Conservation (phyloP, 345 rosid genomes). For the Adansonia digitata region DNA sequence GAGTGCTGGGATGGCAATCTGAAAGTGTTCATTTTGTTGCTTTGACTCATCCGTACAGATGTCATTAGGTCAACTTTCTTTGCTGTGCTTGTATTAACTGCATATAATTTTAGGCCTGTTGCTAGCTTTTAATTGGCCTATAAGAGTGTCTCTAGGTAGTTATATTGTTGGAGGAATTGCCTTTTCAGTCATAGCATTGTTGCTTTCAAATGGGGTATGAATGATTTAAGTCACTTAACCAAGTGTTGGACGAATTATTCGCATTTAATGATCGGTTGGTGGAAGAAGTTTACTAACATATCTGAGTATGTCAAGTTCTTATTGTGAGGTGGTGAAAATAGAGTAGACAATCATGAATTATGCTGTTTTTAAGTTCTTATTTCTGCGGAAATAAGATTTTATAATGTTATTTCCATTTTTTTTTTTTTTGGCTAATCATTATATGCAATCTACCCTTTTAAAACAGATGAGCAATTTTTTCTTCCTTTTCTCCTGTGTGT, state of each 20-base stretch:
- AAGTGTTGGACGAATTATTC: not conserved
- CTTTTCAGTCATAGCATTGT: not conserved
- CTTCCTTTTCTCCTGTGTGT: not conserved
- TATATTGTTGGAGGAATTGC: not conserved
- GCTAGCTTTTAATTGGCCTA: not conserved
- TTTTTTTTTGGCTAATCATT: not conserved
- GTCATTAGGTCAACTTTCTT: not conserved
- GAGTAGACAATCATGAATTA: not conserved
- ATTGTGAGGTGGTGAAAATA: not conserved
- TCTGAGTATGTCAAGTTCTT: not conserved
- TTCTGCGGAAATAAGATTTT: not conserved
- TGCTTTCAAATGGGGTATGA: not conserved
- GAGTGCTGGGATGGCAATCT: not conserved
- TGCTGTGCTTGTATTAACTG: not conserved
- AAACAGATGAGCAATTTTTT: not conserved
- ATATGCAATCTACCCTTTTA: not conserved
- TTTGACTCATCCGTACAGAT: not conserved
- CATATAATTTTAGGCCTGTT: not conserved
- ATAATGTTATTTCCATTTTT: not conserved
- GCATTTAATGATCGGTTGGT: not conserved
- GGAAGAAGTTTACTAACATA: not conserved
- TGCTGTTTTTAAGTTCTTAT: not conserved
- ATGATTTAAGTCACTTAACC: not conserved
- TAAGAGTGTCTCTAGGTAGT: not conserved
- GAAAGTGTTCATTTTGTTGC: not conserved